These are phyloP conservation scores for Citrullus colocynthis DNA, from an alignment of 306 rosid species.

Conservation along the genomic window DNA sequence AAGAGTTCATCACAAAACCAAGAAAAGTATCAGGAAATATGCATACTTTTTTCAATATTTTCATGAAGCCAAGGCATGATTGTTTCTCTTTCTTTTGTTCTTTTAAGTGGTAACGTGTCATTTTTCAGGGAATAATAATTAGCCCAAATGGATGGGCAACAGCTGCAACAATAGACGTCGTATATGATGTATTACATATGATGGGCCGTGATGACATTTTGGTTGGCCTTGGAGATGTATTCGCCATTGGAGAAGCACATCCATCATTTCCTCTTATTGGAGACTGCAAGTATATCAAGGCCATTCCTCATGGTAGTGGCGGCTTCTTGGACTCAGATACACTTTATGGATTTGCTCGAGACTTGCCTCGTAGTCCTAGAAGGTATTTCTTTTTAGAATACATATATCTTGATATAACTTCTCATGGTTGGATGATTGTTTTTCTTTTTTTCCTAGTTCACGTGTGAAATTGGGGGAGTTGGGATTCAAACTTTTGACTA, in stretches of 20 bases:
- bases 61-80: background rate
- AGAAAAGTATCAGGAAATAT: background rate
- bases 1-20: background rate
- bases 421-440: background rate
- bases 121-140: conserved; percentile 59
- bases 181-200: conserved; percentile 82
- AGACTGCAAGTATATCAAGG: conserved; percentile 53
- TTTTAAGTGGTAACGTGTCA: background rate
- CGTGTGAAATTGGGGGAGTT: no score
- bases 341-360: conserved; percentile 74
- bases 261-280: conserved; percentile 38
- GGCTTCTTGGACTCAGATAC: conserved; percentile 83
- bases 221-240: conserved; percentile 67
- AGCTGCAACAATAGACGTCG: conserved; percentile 70
- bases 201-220: conserved; percentile 89
- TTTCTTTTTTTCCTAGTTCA: no score
- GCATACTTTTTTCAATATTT: background rate
- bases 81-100: background rate
- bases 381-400: conserved; percentile 27
- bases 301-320: conserved; percentile 77
- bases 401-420: background rate
- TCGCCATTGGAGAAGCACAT: conserved; percentile 55
- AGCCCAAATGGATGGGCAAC: conserved; percentile 94
- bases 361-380: conserved; percentile 74
- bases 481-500: no score